Conservation (phyloP, 495 filamentous ascomycete genomes). For the Penicillium simplicissimum region DNA sequence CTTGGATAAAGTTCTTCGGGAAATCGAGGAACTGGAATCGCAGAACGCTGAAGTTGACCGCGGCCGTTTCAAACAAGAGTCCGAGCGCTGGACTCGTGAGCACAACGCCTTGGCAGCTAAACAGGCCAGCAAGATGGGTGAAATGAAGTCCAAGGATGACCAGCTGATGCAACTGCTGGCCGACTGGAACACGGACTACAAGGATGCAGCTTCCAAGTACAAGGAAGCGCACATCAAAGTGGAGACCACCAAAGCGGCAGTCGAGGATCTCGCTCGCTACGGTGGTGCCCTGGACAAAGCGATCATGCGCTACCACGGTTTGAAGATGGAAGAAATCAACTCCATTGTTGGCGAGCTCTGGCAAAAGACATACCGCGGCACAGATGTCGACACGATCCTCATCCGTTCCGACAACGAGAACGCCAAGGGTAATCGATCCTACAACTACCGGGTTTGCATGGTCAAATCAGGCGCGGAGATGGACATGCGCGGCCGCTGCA, state of each 20-base stretch:
- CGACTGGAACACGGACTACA: constrained; percentile 86
- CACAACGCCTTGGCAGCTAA: constrained; percentile 62
- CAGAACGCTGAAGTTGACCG: constrained; percentile 83
- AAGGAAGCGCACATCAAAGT: constrained; percentile 88
- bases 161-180: constrained; percentile 65
- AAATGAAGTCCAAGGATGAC: constrained; percentile 78
- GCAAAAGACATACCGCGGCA: constrained; percentile 95
- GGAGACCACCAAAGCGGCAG: constrained; percentile 87
- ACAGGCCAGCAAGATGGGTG: constrained; percentile 64
- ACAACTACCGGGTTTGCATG: constrained; percentile 99
- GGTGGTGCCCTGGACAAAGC: constrained; percentile 82
- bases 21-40: constrained; percentile 75
- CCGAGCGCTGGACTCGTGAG: constrained; percentile 58
- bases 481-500: constrained; percentile 99
- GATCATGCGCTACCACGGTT: constrained; percentile 91
- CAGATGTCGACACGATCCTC: constrained; percentile 94
- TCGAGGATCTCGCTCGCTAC: constrained; percentile 85
- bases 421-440: constrained; percentile 72
- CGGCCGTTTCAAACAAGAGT: constrained; percentile 69
- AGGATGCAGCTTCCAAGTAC: constrained; percentile 77
- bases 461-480: constrained; percentile 95
- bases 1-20: constrained; percentile 61
- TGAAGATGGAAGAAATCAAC: constrained; percentile 99
- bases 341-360: constrained; percentile 91
- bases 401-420: constrained; percentile 87